A percentile compares a stretch with the other conserved stretches of the same genome.
phyloP scores from a whole-genome alignment of 108 stramenopile species.

The Stephanodiscus minutulus region DNA sequence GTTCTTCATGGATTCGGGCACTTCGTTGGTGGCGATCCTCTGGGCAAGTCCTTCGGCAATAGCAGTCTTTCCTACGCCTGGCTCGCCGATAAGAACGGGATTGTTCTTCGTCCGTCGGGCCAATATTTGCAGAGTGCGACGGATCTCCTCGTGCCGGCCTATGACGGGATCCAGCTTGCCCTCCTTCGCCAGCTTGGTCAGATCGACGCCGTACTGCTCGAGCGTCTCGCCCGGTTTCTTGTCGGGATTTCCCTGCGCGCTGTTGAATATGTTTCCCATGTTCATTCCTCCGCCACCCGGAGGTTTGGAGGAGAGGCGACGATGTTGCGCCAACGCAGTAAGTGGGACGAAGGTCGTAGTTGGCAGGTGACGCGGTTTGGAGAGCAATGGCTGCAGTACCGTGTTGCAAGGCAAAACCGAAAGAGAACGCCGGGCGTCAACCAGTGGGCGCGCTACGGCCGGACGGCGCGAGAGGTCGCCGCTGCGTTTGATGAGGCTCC shows the following conservation, averaged over 20 bases:
- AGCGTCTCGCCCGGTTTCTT: slow-evolving; percentile 66
- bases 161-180: slow-evolving; percentile 97
- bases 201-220: slow-evolving; percentile 85
- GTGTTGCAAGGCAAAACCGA: slow-evolving; percentile 13
- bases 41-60: slow-evolving; percentile 86
- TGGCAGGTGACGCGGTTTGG: not conserved
- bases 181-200: slow-evolving; percentile 76
- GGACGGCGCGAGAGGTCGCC: not conserved
- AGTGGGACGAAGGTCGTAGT: not conserved
- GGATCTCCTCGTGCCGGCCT: slow-evolving; percentile 95
- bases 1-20: slow-evolving; percentile 77
- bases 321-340: not conserved
- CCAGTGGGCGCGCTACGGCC: not conserved
- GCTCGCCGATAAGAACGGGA: slow-evolving; percentile 93
- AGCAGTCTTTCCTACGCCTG: slow-evolving; percentile 66
- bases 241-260: slow-evolving; percentile 2
- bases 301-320: slow-evolving; percentile 9
- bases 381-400: not conserved
- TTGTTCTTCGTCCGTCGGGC: slow-evolving; percentile 94
- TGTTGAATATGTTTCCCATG: slow-evolving; percentile 38
- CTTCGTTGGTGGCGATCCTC: slow-evolving; percentile 64
- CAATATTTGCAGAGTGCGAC: slow-evolving; percentile 90
- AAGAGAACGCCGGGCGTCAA: slow-evolving; percentile 11
- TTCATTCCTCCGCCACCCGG: slow-evolving; percentile 15
- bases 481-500: slow-evolving; percentile 4